These are phyloP conservation scores for Phytophthora megakarya DNA, from an alignment of 352 stramenopile genomes.

Conservation along the genomic window DNA sequence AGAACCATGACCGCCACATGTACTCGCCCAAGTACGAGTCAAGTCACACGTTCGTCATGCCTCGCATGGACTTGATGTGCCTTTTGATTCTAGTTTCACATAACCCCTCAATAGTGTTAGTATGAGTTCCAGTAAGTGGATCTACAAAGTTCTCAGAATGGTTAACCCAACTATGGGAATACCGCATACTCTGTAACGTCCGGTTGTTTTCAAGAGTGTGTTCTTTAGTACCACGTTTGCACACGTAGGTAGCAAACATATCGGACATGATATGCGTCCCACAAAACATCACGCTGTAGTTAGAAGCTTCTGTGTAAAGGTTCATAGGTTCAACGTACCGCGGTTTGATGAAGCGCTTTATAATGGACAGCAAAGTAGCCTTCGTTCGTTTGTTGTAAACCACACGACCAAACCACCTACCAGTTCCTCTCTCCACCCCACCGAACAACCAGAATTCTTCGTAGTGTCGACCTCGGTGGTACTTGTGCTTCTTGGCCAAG, in stretches of 20 bases:
- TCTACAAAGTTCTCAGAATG: too few species aligned
- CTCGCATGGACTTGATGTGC: slow-evolving; percentile 22
- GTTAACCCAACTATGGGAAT: too few species aligned
- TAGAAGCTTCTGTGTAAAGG: too few species aligned
- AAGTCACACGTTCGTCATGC: slow-evolving; percentile 16
- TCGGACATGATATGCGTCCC: too few species aligned
- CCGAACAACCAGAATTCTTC: slow-evolving; percentile 14
- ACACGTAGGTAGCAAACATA: too few species aligned
- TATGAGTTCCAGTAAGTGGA: slow-evolving; percentile 19
- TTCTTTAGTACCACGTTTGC: too few species aligned
- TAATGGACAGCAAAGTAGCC: too few species aligned
- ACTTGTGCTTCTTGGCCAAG: background rate
- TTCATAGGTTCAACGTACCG: too few species aligned
- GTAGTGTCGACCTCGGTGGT: too few species aligned
- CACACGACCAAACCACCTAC: slow-evolving; percentile 31
- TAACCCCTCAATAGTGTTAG: slow-evolving; percentile 28
- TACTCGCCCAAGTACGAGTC: slow-evolving; percentile 16
- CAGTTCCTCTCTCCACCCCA: slow-evolving; percentile 25
- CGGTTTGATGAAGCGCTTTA: too few species aligned
- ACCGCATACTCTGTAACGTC: background rate
- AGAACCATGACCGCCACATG: slow-evolving; percentile 23
- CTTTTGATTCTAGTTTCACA: slow-evolving; percentile 27
- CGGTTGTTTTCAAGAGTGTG: slow-evolving; percentile 4
- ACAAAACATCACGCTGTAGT: too few species aligned
- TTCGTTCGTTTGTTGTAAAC: slow-evolving; percentile 24